phyloP scores from a whole-genome alignment of 1,139 yeast species.

The Saccharomyces hybrid region DNA sequence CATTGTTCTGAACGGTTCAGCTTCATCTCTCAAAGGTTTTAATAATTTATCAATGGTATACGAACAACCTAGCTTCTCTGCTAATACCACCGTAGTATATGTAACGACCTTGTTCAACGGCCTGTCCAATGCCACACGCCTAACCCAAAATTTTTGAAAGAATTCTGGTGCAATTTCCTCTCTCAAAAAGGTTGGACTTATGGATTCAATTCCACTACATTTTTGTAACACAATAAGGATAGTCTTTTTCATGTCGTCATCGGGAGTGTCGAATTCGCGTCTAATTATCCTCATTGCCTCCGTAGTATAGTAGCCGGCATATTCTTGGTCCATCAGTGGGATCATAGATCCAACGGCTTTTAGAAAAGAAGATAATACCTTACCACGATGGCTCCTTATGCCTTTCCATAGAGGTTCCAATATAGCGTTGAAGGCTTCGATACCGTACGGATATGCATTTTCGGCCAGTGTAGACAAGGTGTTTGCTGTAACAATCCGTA shows the following conservation, averaged over 20 bases:
- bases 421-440: slow-evolving; percentile 61
- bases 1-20: slow-evolving; percentile 75
- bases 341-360: slow-evolving; percentile 73
- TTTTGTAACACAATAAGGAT: slow-evolving; percentile 60
- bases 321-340: slow-evolving; percentile 85
- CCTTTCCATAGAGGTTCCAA: slow-evolving; percentile 82
- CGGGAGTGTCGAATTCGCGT: slow-evolving; percentile 74
- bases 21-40: slow-evolving; percentile 64
- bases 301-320: slow-evolving; percentile 68
- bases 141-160: slow-evolving; percentile 69
- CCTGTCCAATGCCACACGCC: slow-evolving; percentile 56
- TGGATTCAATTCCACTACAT: slow-evolving; percentile 47
- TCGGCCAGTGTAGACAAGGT: slow-evolving; percentile 76
- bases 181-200: slow-evolving; percentile 41
- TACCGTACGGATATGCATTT: slow-evolving; percentile 81
- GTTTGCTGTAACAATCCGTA: slow-evolving; percentile 62
- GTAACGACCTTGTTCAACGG: slow-evolving; percentile 54
- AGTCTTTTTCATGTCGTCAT: slow-evolving; percentile 80
- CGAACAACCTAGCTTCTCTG: slow-evolving; percentile 61
- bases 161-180: slow-evolving; percentile 55
- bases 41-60: slow-evolving; percentile 54
- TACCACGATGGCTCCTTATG: slow-evolving; percentile 68
- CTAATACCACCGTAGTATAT: slow-evolving; percentile 63
- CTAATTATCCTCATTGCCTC: slow-evolving; percentile 62
- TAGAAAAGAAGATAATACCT: slow-evolving; percentile 65